Evolutionary conservation across 208 protist species (phyloP).

Genomic region (Trypanosoma avium): DNA sequence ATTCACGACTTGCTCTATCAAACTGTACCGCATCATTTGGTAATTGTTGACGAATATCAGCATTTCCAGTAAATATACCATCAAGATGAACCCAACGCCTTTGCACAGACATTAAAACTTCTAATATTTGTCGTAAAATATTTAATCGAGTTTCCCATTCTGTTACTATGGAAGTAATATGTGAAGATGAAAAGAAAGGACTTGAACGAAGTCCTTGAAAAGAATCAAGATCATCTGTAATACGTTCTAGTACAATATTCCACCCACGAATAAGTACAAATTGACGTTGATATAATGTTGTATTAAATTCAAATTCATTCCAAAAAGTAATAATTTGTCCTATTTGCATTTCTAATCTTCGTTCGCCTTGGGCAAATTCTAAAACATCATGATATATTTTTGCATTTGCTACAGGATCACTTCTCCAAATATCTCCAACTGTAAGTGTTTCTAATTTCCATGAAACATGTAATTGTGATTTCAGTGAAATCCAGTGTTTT

Average conservation of each 20-base stretch:
- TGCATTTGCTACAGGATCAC: slow-evolving; percentile 91
- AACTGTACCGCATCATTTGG: slow-evolving; percentile 95
- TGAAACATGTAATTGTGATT: slow-evolving; percentile 90
- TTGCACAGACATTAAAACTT: slow-evolving; percentile 96
- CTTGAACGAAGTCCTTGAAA: slow-evolving; percentile 95
- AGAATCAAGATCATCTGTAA: slow-evolving; percentile 94
- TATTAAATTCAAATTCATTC: slow-evolving; percentile 91
- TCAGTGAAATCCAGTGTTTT: slow-evolving; percentile 77
- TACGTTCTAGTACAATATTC: slow-evolving; percentile 95
- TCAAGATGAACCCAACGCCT: slow-evolving; percentile 98
- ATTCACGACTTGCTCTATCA: slow-evolving; percentile 92
- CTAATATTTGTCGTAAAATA: slow-evolving; percentile 88
- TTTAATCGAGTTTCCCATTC: slow-evolving; percentile 95
- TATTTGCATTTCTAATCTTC: slow-evolving; percentile 87
- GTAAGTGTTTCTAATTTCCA: slow-evolving; percentile 87
- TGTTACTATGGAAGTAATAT: slow-evolving; percentile 61
- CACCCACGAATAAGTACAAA: slow-evolving; percentile 95
- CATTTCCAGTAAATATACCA: slow-evolving; percentile 95
- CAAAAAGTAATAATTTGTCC: slow-evolving; percentile 92
- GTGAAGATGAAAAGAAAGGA: slow-evolving; percentile 92
- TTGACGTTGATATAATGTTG: slow-evolving; percentile 95
- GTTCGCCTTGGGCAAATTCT: slow-evolving; percentile 79
- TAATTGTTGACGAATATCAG: slow-evolving; percentile 95
- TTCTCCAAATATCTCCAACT: slow-evolving; percentile 87
- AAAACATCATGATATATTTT: slow-evolving; percentile 94